Evolutionary conservation across 176 grass and related monocot genomes (phyloP).

Genomic region (Dendrocalamus sinicus): DNA sequence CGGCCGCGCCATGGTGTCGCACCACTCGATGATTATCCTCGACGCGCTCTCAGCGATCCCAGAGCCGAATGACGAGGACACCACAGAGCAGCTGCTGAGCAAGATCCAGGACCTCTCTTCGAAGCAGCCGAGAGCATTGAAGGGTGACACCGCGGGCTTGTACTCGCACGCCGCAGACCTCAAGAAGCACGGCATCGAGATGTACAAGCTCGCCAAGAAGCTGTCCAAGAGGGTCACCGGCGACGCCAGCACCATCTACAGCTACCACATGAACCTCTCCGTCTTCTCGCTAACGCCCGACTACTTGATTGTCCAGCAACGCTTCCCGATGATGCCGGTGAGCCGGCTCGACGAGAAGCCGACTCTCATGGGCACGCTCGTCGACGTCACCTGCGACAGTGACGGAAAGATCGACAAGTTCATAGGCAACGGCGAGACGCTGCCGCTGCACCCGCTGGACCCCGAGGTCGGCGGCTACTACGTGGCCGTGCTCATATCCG

Average conservation of each 20-base stretch:
- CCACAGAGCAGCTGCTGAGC: background rate
- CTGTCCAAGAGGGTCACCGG: conserved; percentile 16
- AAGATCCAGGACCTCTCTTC: background rate
- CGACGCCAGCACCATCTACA: background rate
- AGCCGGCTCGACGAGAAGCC: conserved; percentile 37
- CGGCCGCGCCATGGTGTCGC: conserved; percentile 22
- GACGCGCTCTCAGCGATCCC: conserved; percentile 31
- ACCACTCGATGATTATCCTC: conserved; percentile 44
- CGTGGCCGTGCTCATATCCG: conserved; percentile 32
- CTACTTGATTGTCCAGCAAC: conserved; percentile 31
- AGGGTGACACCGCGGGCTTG: background rate
- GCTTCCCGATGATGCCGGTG: conserved; percentile 47
- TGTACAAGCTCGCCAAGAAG: conserved; percentile 18
- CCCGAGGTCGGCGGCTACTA: conserved; percentile 27
- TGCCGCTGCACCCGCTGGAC: conserved; percentile 43
- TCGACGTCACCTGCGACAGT: conserved; percentile 51
- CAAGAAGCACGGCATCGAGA: conserved; percentile 38
- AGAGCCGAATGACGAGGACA: conserved; percentile 17
- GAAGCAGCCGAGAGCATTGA: background rate
- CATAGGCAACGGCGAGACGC: conserved; percentile 19
- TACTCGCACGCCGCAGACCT: background rate
- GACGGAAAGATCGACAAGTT: conserved; percentile 44
- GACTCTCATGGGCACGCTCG: conserved; percentile 13
- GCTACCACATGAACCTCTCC: conserved; percentile 61
- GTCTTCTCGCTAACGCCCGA: conserved; percentile 45